Evolutionary conservation across 2,329 filamentous ascomycete genomes (phyloP).

Genomic region (Blumeria graminis): DNA sequence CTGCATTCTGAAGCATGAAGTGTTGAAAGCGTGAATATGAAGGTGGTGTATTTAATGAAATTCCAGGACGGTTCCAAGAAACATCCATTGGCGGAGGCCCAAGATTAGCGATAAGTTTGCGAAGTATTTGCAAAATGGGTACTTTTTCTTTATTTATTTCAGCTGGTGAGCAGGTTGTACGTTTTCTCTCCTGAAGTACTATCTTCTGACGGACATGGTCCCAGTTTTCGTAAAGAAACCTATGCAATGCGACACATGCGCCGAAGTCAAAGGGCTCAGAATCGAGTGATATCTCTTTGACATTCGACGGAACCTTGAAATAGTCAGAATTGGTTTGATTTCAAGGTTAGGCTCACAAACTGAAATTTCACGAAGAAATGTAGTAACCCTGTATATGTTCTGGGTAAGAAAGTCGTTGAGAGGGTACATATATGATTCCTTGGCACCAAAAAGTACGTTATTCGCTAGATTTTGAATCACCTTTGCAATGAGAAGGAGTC

Average conservation of each 20-base stretch:
- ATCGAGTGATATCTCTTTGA: conserved; percentile 19
- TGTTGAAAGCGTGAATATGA: conserved; percentile 46
- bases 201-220: conserved; percentile 43
- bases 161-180: conserved; percentile 28
- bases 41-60: conserved; percentile 37
- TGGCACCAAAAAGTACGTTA: conserved; percentile 46
- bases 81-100: conserved; percentile 43
- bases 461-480: conserved; percentile 49
- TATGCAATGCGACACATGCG: conserved; percentile 43
- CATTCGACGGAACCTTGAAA: conserved; percentile 23
- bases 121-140: conserved; percentile 33
- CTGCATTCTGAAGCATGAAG: conserved; percentile 48
- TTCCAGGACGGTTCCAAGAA: conserved; percentile 42
- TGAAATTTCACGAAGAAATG: conserved; percentile 42
- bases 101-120: conserved; percentile 38
- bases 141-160: conserved; percentile 27
- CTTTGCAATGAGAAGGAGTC: conserved; percentile 44
- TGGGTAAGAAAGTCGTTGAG: conserved; percentile 43
- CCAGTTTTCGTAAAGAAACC: conserved; percentile 49
- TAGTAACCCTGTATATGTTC: conserved; percentile 43
- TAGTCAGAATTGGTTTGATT: not conserved
- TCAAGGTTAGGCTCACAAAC: conserved; percentile 18
- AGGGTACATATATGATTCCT: conserved; percentile 50
- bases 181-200: conserved; percentile 31
- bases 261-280: conserved; percentile 41